These are phyloP conservation scores for Emmonsia crescens DNA, from an alignment of 2,329 filamentous ascomycete species.

Conservation along the genomic window DNA sequence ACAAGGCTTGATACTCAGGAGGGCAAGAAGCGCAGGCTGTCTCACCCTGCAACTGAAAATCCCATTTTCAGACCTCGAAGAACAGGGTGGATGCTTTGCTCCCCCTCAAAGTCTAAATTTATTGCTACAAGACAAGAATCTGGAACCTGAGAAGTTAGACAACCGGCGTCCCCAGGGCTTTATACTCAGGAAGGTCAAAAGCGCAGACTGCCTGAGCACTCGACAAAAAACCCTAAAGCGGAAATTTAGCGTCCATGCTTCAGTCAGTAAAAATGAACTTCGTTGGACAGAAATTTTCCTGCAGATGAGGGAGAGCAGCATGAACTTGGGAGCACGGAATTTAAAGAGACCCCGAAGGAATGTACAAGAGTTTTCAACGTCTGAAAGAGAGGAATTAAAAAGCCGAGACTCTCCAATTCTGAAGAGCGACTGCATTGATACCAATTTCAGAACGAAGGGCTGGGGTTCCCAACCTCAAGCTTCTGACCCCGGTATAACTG, in stretches of 20 bases:
- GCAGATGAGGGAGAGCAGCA: background rate
- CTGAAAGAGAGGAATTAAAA: background rate
- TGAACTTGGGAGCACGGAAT: background rate
- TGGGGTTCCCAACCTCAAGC: background rate
- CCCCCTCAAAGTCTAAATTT: background rate
- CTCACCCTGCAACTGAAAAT: background rate
- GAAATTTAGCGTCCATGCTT: background rate
- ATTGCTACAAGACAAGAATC: background rate
- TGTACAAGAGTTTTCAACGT: background rate
- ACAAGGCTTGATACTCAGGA: background rate
- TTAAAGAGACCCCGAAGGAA: background rate
- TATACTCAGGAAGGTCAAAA: background rate
- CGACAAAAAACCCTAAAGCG: background rate
- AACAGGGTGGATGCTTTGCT: background rate
- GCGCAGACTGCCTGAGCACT: background rate
- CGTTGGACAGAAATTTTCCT: background rate
- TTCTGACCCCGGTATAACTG: background rate
- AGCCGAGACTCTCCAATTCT: background rate
- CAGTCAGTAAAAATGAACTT: background rate
- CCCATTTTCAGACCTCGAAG: background rate
- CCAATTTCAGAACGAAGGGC: background rate
- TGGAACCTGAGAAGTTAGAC: background rate
- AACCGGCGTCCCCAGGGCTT: background rate
- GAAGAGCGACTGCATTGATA: background rate
- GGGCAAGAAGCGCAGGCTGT: background rate